A percentile compares a stretch with the other conserved stretches of the same genome.
Conservation (phyloP, 2,329 filamentous ascomycete genomes). For the Furcasterigmium furcatum region DNA sequence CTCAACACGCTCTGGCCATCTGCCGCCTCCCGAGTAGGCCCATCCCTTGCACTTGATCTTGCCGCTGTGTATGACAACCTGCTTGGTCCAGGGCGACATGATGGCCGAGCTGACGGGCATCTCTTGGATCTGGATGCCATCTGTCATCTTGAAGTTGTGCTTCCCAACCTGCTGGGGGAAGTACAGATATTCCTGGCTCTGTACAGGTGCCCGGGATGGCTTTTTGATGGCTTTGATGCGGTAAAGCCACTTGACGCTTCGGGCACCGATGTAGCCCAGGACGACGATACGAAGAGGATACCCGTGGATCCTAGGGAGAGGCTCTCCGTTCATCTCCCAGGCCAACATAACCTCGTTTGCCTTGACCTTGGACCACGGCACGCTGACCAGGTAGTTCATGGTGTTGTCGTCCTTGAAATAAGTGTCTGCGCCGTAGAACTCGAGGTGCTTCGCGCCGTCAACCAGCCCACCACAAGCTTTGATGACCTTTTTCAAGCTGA, state of each 20-base stretch:
- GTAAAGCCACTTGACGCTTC: conserved; percentile 63
- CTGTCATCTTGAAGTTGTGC: conserved; percentile 56
- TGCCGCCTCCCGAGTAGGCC: conserved; percentile 56
- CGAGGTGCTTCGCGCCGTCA: conserved; percentile 55
- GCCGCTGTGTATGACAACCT: conserved; percentile 59
- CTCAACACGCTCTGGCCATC: conserved; percentile 61
- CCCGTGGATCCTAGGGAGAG: conserved; percentile 63
- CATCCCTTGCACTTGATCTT: conserved; percentile 54
- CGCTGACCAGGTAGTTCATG: conserved; percentile 65
- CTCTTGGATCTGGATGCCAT: conserved; percentile 66
- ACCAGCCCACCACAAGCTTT: conserved; percentile 64
- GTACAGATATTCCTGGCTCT: conserved; percentile 65
- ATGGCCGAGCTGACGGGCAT: conserved; percentile 69
- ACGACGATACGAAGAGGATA: conserved; percentile 61
- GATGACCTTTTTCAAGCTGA: conserved; percentile 67
- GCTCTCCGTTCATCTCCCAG: conserved; percentile 70
- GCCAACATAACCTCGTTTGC: conserved; percentile 63
- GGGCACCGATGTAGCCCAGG: conserved; percentile 64
- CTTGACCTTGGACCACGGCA: conserved; percentile 67
- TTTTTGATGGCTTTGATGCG: conserved; percentile 57
- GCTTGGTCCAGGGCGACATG: conserved; percentile 59
- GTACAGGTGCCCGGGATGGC: conserved; percentile 57
- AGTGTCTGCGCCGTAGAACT: conserved; percentile 68
- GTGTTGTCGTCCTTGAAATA: conserved; percentile 67
- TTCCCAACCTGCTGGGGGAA: conserved; percentile 67